Conservation (phyloP, 345 rosid species). For the Eucalyptus tenuipes region DNA sequence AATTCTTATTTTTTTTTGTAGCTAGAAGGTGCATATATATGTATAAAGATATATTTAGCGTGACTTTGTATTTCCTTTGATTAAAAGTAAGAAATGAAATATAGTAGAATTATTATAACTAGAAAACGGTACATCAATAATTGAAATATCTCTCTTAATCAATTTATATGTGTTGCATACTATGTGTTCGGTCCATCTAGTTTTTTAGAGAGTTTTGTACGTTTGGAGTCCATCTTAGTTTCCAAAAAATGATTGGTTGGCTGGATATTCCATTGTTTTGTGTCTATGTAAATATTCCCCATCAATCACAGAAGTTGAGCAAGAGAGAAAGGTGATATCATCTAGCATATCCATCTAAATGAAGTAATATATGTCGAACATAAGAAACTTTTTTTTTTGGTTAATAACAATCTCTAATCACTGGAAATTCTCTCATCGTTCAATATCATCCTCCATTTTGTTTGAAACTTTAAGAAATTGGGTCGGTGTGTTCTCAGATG, state of each 20-base stretch:
- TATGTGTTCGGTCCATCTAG: background rate
- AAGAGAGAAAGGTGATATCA: background rate
- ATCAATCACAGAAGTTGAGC: background rate
- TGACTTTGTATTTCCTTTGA: no score
- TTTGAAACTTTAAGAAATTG: background rate
- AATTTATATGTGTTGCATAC: background rate
- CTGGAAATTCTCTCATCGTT: background rate
- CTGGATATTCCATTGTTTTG: background rate
- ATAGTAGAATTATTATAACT: background rate
- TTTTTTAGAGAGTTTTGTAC: background rate
- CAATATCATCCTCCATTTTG: background rate
- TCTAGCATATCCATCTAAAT: background rate
- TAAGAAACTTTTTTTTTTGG: background rate
- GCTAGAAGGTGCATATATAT: background rate
- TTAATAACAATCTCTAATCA: background rate
- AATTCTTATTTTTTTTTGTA: background rate
- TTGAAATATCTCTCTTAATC: background rate
- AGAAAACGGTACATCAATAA: background rate
- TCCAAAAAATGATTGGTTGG: background rate
- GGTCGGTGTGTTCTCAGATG: background rate
- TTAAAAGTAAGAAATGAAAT: no score
- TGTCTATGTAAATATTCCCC: background rate
- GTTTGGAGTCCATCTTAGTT: background rate
- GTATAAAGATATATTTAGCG: background rate
- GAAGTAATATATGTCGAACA: background rate